These are phyloP conservation scores for Diaporthe vexans DNA, from an alignment of 2,329 filamentous ascomycete species.

Conservation along the genomic window DNA sequence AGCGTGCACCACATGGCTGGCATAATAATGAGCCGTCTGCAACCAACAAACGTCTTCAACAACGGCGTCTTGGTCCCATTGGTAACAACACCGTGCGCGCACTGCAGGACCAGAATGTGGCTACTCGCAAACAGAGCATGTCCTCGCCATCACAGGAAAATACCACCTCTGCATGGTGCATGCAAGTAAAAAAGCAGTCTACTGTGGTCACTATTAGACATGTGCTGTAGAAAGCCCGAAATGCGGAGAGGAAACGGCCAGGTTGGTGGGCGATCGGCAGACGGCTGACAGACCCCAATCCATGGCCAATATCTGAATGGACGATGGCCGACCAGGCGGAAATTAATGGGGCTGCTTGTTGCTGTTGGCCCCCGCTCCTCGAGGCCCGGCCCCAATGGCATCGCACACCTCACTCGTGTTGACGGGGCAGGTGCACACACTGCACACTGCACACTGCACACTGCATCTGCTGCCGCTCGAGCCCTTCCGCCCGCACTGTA, in stretches of 20 bases:
- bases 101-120: neutral
- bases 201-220: no score
- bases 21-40: no score
- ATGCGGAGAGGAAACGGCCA: slow-evolving; percentile 20
- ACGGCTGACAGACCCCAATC: slow-evolving; percentile 16
- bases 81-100: no score
- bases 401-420: neutral
- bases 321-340: slow-evolving; percentile 33
- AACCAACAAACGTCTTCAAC: no score
- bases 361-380: slow-evolving; percentile 19
- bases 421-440: neutral
- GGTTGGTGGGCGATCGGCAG: slow-evolving; percentile 25
- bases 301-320: slow-evolving; percentile 26
- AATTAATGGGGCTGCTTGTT: slow-evolving; percentile 28
- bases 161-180: slow-evolving; percentile 16
- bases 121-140: neutral
- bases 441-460: no score
- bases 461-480: neutral
- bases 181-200: slow-evolving; percentile 1
- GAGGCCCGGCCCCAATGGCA: slow-evolving; percentile 13
- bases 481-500: slow-evolving; percentile 15
- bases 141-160: no score
- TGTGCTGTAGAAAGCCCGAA: neutral
- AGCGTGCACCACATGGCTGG: neutral
- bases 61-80: no score